phyloP scores from a whole-genome alignment of 768 basidiomycete species.

The Hebeloma cylindrosporum region DNA sequence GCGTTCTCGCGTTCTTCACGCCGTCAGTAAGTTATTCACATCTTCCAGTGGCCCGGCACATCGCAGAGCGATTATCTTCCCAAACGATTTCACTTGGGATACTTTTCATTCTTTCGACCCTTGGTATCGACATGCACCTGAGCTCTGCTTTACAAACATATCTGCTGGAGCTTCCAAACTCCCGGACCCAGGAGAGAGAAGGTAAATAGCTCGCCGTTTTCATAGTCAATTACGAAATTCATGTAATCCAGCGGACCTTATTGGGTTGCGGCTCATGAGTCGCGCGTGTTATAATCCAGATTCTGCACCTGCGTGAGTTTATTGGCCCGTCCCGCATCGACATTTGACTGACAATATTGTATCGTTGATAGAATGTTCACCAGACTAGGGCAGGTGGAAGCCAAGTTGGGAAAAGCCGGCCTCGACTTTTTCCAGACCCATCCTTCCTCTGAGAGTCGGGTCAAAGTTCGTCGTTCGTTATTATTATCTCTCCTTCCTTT shows the following conservation, averaged over 20 bases:
- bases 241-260: constrained; percentile 67
- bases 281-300: constrained; percentile 85
- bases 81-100: constrained; percentile 41
- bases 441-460: constrained; percentile 69
- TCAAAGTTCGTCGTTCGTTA: constrained; percentile 50
- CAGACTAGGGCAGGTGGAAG: constrained; percentile 62
- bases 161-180: constrained; percentile 77
- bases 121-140: constrained; percentile 60
- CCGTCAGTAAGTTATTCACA: not conserved
- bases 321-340: not conserved
- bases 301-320: constrained; percentile 66
- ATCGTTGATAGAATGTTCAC: constrained; percentile 66
- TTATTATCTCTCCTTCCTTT: not conserved
- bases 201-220: constrained; percentile 38
- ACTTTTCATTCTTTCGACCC: constrained; percentile 39
- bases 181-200: constrained; percentile 78
- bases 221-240: not conserved
- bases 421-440: constrained; percentile 78
- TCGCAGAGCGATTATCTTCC: constrained; percentile 58
- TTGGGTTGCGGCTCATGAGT: constrained; percentile 79
- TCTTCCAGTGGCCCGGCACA: constrained; percentile 37
- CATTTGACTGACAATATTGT: not conserved
- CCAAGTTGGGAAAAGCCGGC: constrained; percentile 27
- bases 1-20: not conserved
- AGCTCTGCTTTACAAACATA: constrained; percentile 46